A percentile compares a stretch with the other conserved stretches of the same genome.
phyloP scores from a whole-genome alignment of 78 protist species.

The Dictyostelium capitatum region DNA sequence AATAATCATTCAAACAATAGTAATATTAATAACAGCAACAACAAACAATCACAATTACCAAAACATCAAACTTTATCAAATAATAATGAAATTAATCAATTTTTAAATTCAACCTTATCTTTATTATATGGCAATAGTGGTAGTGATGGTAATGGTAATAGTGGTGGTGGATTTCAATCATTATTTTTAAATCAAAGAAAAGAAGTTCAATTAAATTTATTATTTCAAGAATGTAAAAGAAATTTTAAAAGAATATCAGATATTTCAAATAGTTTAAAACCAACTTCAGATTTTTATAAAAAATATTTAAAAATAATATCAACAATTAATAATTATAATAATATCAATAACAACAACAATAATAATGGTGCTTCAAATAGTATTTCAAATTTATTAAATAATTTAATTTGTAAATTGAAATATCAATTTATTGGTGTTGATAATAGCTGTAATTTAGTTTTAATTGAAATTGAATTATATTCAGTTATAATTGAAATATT shows the following conservation, averaged over 20 bases:
- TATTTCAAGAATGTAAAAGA: constrained; percentile 68
- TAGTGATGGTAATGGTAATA: not conserved
- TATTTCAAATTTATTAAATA: not conserved
- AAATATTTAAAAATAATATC: constrained; percentile 32
- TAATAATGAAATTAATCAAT: constrained; percentile 35
- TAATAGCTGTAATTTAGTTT: not conserved
- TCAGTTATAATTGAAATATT: not conserved
- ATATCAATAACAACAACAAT: not conserved
- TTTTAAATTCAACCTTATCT: constrained; percentile 31
- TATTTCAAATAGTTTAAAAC: constrained; percentile 31
- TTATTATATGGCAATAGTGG: constrained; percentile 26
- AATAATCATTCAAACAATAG: not conserved
- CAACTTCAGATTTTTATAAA: constrained; percentile 71
- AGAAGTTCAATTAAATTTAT: constrained; percentile 14
- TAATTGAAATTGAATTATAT: constrained; percentile 8
- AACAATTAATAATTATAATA: not conserved
- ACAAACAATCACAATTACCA: not conserved
- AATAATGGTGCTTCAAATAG: not conserved
- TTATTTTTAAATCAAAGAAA: constrained; percentile 17
- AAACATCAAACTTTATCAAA: not conserved
- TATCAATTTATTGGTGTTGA: constrained; percentile 60
- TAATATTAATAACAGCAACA: not conserved
- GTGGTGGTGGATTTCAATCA: not conserved
- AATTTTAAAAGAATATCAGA: constrained; percentile 50
- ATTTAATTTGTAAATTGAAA: not conserved